These are phyloP conservation scores for Taiwanofungus camphoratus DNA, from an alignment of 1,284 basidiomycete species.

Conservation along the genomic window DNA sequence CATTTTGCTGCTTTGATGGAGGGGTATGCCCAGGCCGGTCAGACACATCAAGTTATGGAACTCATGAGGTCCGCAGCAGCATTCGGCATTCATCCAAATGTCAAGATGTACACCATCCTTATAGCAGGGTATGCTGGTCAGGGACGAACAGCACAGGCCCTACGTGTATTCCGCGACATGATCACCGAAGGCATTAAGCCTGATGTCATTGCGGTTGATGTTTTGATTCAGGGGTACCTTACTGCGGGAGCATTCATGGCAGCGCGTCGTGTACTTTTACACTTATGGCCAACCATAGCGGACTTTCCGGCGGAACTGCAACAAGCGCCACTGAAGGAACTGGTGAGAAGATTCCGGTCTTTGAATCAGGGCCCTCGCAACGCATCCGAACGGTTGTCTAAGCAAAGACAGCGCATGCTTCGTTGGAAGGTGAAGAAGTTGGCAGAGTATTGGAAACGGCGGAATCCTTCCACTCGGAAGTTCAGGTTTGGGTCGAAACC, in stretches of 20 bases:
- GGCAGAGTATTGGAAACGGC: neutral
- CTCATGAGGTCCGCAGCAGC: slow-evolving; percentile 45
- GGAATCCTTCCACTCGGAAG: no score
- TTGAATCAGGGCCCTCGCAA: slow-evolving; percentile 20
- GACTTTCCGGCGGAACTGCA: slow-evolving; percentile 48
- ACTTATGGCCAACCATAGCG: slow-evolving; percentile 60
- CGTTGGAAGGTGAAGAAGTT: slow-evolving; percentile 21
- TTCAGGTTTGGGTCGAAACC: slow-evolving; percentile 1
- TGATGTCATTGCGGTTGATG: slow-evolving; percentile 62
- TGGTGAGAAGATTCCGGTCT: slow-evolving; percentile 40
- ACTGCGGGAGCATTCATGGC: slow-evolving; percentile 42
- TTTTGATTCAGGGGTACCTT: slow-evolving; percentile 61
- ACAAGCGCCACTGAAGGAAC: slow-evolving; percentile 35
- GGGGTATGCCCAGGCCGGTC: slow-evolving; percentile 49
- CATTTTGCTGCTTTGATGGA: slow-evolving; percentile 70
- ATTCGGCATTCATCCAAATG: slow-evolving; percentile 47
- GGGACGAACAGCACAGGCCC: slow-evolving; percentile 48
- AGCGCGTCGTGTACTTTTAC: slow-evolving; percentile 48
- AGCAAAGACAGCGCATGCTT: slow-evolving; percentile 16
- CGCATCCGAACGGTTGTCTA: slow-evolving; percentile 8
- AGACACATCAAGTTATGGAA: slow-evolving; percentile 46
- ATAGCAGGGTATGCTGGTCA: slow-evolving; percentile 58
- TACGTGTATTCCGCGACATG: slow-evolving; percentile 58
- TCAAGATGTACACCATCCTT: slow-evolving; percentile 68
- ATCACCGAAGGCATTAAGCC: slow-evolving; percentile 52